Percentiles rank a stretch among this genome's conserved stretches.
Evolutionary conservation across 345 rosid genomes (phyloP).

Genomic region (Heritiera fomes): DNA sequence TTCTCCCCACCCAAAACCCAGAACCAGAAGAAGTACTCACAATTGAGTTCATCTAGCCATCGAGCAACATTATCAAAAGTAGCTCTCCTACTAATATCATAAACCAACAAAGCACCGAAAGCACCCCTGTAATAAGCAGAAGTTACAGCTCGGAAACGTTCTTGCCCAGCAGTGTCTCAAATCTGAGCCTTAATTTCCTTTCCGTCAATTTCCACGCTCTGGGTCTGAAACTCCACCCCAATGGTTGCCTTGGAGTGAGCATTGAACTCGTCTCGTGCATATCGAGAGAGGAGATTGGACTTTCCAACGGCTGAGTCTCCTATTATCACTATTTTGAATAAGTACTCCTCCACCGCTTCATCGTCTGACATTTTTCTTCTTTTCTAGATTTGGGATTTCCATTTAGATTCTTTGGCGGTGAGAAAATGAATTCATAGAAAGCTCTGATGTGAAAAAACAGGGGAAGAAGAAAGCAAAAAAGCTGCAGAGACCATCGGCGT

Average conservation of each 20-base stretch:
- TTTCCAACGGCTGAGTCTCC: slow-evolving; percentile 96
- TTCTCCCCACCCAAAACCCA: not conserved
- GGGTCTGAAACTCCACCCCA: slow-evolving; percentile 94
- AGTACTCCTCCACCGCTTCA: slow-evolving; percentile 70
- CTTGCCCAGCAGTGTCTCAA: slow-evolving; percentile 99
- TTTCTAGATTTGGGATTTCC: not conserved
- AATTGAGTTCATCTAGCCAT: slow-evolving; percentile 87
- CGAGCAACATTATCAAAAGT: slow-evolving; percentile 77
- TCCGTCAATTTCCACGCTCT: slow-evolving; percentile 73
- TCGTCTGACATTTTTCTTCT: slow-evolving; percentile 35
- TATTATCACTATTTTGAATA: slow-evolving; percentile 83
- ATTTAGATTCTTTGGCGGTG: not conserved
- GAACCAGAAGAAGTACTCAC: slow-evolving; percentile 37
- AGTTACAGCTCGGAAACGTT: slow-evolving; percentile 90
- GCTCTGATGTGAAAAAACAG: not conserved
- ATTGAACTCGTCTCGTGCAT: slow-evolving; percentile 86
- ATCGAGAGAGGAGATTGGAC: slow-evolving; percentile 86
- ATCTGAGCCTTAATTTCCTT: slow-evolving; percentile 92
- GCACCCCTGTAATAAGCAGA: slow-evolving; percentile 97
- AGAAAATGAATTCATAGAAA: not conserved
- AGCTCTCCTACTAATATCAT: slow-evolving; percentile 71
- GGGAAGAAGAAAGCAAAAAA: not conserved
- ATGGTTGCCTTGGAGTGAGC: slow-evolving; percentile 89
- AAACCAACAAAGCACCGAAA: slow-evolving; percentile 80
- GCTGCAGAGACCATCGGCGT: slow-evolving; percentile 8